Percentiles rank a stretch among this genome's conserved stretches.
phyloP scores from a whole-genome alignment of 805 yeast species.

The Spathaspora arborariae region DNA sequence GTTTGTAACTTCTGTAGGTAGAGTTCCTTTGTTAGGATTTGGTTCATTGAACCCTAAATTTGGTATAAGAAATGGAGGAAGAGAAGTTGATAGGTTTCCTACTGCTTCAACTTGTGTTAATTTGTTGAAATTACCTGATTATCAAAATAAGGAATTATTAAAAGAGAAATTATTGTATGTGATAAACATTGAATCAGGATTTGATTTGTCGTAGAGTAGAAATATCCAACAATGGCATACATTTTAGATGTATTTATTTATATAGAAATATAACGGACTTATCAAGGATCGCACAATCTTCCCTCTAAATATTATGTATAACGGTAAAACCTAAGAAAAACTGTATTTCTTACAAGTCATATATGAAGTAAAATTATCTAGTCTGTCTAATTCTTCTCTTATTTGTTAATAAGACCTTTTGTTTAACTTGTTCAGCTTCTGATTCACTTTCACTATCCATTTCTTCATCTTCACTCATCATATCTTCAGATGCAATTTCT shows the following conservation, averaged over 20 bases:
- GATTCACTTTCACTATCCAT: slow-evolving; percentile 42
- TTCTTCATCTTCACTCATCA: slow-evolving; percentile 39
- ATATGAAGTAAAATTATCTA: too few species aligned
- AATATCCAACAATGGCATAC: background rate
- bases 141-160: slow-evolving; percentile 54
- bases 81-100: slow-evolving; percentile 60
- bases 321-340: too few species aligned
- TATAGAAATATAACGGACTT: too few species aligned
- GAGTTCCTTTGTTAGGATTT: slow-evolving; percentile 90
- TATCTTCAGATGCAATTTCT: slow-evolving; percentile 31
- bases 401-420: slow-evolving; percentile 62
- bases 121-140: slow-evolving; percentile 80
- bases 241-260: background rate
- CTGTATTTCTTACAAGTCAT: too few species aligned
- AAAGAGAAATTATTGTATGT: slow-evolving; percentile 69
- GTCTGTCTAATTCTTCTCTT: slow-evolving; percentile 34
- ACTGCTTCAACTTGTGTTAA: slow-evolving; percentile 94
- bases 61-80: slow-evolving; percentile 72
- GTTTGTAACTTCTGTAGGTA: slow-evolving; percentile 88
- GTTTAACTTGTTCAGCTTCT: slow-evolving; percentile 45
- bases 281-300: too few species aligned
- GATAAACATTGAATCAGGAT: slow-evolving; percentile 79
- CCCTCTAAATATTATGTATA: too few species aligned
- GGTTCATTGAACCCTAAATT: slow-evolving; percentile 68
- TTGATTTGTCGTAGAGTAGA: slow-evolving; percentile 59